Evolutionary conservation across 106 monocot genomes (phyloP).

Genomic region (Dioscorea dumetorum): DNA sequence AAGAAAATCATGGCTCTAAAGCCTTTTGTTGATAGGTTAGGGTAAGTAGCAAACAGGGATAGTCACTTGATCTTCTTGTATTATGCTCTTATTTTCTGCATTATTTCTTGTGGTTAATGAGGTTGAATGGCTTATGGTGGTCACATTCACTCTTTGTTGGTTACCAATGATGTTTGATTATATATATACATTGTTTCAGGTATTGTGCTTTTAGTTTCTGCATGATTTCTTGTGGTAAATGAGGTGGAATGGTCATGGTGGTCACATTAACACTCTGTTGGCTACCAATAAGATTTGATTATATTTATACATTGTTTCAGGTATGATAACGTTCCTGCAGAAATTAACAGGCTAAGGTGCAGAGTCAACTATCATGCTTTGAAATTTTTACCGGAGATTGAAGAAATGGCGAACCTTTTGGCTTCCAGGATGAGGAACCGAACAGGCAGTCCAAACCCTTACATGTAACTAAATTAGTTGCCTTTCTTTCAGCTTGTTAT

Average conservation of each 20-base stretch:
- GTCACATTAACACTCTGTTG: too few relatives aligned
- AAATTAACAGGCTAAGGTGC: conserved; percentile 94
- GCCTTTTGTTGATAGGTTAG: conserved; percentile 94
- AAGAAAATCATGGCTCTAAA: conserved; percentile 98
- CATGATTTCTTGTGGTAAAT: not conserved
- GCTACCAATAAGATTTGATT: too few relatives aligned
- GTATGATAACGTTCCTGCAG: conserved; percentile 90
- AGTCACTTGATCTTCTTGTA: too few relatives aligned
- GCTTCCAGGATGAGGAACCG: conserved; percentile 95
- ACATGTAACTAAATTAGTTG: conserved; percentile 55
- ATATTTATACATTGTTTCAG: conserved; percentile 19
- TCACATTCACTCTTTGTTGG: too few relatives aligned
- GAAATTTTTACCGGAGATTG: conserved; percentile 93
- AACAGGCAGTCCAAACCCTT: conserved; percentile 64
- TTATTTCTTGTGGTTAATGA: not conserved
- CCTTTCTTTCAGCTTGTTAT: conserved; percentile 2
- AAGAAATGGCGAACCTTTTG: conserved; percentile 80
- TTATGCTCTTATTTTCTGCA: too few relatives aligned
- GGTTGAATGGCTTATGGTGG: too few relatives aligned
- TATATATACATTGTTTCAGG: conserved; percentile 21
- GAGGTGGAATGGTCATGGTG: too few relatives aligned
- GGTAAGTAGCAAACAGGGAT: conserved; percentile 36
- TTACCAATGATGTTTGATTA: too few relatives aligned
- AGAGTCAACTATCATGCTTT: conserved; percentile 98
- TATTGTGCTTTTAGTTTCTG: too few relatives aligned